phyloP scores from a whole-genome alignment of 148 eudicot genomes.

The Suaeda aralocaspica region DNA sequence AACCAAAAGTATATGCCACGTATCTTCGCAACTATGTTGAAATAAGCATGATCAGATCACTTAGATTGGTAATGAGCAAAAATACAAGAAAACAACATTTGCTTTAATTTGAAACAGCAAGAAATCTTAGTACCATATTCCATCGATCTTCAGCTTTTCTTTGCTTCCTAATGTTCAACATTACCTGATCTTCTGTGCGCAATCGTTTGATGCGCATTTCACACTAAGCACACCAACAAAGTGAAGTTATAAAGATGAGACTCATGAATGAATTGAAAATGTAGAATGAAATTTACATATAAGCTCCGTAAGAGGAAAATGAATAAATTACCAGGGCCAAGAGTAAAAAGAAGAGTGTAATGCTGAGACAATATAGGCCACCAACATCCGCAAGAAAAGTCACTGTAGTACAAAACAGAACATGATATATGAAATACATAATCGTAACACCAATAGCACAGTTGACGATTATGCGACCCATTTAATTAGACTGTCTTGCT shows the following conservation, averaged over 20 bases:
- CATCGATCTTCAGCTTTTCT: slow-evolving; percentile 63
- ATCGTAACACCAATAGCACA: no score
- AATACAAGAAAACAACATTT: no score
- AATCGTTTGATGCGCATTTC: slow-evolving; percentile 66
- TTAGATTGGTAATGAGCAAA: no score
- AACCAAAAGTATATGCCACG: slow-evolving; percentile 65
- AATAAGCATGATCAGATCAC: no score
- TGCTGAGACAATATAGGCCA: slow-evolving; percentile 75
- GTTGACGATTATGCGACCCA: no score
- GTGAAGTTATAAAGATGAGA: neutral
- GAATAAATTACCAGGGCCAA: slow-evolving; percentile 22
- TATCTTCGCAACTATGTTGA: slow-evolving; percentile 58
- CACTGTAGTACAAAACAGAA: slow-evolving; percentile 41
- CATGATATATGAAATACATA: no score
- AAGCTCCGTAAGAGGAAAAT: neutral
- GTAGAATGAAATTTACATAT: neutral
- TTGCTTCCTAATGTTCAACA: slow-evolving; percentile 47
- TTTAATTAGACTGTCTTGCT: no score
- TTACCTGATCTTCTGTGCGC: slow-evolving; percentile 55
- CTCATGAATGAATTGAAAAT: no score
- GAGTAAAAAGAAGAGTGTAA: slow-evolving; percentile 27
- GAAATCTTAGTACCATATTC: slow-evolving; percentile 55
- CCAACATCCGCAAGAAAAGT: slow-evolving; percentile 83
- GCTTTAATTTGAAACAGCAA: no score
- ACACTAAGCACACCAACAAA: slow-evolving; percentile 37